These are phyloP conservation scores for Eustoma russellianum DNA, from an alignment of 257 asterid genomes.

Conservation along the genomic window DNA sequence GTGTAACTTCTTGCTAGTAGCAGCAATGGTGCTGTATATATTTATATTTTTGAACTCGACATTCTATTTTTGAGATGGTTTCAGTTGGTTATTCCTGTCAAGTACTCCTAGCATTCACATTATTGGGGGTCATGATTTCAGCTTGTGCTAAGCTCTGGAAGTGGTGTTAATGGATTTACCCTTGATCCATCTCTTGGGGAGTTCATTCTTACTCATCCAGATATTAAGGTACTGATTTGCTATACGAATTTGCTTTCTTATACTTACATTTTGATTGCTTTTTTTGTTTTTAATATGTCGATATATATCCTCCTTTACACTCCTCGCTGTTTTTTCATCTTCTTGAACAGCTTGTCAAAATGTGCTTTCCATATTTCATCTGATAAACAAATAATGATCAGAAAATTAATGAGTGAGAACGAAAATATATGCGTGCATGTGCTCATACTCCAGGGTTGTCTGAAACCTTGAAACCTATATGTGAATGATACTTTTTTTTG, in stretches of 20 bases:
- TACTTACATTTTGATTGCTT: neutral
- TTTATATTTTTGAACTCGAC: neutral
- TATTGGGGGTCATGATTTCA: slow-evolving; percentile 17
- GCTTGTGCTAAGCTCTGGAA: slow-evolving; percentile 81
- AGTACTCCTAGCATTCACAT: neutral
- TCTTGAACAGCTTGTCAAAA: neutral
- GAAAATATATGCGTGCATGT: too few species aligned
- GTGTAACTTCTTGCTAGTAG: neutral
- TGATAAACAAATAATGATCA: too few species aligned
- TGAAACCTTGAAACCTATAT: too few species aligned
- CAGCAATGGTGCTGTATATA: slow-evolving; percentile 1
- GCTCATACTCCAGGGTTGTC: too few species aligned
- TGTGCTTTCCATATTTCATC: neutral
- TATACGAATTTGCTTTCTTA: neutral
- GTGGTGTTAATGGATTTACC: slow-evolving; percentile 91
- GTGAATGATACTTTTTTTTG: neutral
- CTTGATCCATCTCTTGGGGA: slow-evolving; percentile 98
- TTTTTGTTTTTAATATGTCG: neutral
- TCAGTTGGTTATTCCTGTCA: neutral
- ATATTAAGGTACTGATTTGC: slow-evolving; percentile 51
- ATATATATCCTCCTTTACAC: neutral
- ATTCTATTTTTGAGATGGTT: neutral
- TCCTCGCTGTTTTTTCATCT: neutral
- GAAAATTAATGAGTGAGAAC: too few species aligned
- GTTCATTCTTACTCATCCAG: slow-evolving; percentile 90